Base-by-base conservation (phyloP, 768 basidiomycete species). In the Neoboletus magnificus region DNA sequence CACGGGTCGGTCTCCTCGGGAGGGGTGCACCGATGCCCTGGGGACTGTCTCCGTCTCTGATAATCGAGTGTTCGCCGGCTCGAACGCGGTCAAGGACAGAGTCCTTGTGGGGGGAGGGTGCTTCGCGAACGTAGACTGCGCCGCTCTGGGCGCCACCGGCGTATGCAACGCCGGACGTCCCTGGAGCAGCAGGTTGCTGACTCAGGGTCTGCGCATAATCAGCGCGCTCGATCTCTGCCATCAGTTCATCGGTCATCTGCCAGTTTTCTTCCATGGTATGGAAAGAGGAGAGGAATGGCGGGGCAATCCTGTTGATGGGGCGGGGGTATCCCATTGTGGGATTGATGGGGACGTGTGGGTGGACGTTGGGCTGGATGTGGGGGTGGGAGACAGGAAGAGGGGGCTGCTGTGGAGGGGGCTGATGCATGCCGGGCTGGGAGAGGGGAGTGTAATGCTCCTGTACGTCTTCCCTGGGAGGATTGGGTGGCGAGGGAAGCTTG, bases 201-300 rank as follows among this genome's bases (percentile, higher is more conserved):
- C 74, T 74, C 64, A 82, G 80, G 11, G 78, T 69, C 64, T 84
- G 84, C 52, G 84, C 82, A 58, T 81, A 71, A 68, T 87, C 84
- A n/a, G 83, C 84, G 41, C 82, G 79, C 64, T 89, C 87, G 57
- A 88, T 85, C 58, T 88, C 85, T 32, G 82, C 83, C 70, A 88
- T 74, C 29, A 88, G 76, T 59, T 88, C 84, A 35, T 82, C 81
- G 0, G 86, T 86, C 77, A 89, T 80, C 48, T 85, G 79, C 78
- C 82, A 87, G 39, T 77, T 77, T 40, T 82, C 83, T 36, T 83
- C 82, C 63, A 79, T 63, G 12, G 74, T 69, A 40, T 82, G 79
- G 63, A 79, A 83, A 53, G 82, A 80, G 0, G 75, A 71, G 20
- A 86, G 77, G 65, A 87, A 86, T 29, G 77, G 79, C 4, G 79